phyloP scores from a whole-genome alignment of 305 asterid genomes.

The Fraxinus dipetala region DNA sequence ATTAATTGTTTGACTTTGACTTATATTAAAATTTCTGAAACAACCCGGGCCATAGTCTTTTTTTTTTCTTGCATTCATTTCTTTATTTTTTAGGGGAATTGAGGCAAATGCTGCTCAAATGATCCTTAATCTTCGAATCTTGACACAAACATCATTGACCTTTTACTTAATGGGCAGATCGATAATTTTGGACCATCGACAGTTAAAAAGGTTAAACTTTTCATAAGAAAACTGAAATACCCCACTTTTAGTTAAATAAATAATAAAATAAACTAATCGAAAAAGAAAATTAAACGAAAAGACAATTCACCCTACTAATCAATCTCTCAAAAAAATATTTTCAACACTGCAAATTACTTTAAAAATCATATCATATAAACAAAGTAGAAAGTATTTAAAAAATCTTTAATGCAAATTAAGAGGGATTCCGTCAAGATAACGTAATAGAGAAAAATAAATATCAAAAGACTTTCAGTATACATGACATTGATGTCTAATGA shows the following conservation, averaged over 20 bases:
- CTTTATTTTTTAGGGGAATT: not conserved
- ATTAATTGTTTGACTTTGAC: no score
- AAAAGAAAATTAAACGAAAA: not conserved
- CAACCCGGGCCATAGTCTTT: no score
- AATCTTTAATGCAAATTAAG: not conserved
- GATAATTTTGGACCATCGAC: not conserved
- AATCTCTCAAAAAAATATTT: not conserved
- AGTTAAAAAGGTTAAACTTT: no score
- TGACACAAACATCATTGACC: not conserved
- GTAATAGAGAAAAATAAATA: no score
- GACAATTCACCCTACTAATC: not conserved
- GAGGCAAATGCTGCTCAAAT: not conserved
- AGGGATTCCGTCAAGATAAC: not conserved
- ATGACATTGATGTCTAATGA: not conserved
- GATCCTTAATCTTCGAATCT: not conserved
- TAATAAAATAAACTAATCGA: not conserved
- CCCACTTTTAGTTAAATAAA: not conserved
- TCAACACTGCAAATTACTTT: no score
- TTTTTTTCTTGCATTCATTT: not conserved
- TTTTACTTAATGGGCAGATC: not conserved
- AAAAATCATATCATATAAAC: not conserved
- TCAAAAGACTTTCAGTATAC: not conserved
- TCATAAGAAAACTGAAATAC: not conserved
- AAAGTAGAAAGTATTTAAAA: not conserved
- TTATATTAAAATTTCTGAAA: no score